Conservation (phyloP, 371 early-diverging fungal species). For the Mucor circinelloides region DNA sequence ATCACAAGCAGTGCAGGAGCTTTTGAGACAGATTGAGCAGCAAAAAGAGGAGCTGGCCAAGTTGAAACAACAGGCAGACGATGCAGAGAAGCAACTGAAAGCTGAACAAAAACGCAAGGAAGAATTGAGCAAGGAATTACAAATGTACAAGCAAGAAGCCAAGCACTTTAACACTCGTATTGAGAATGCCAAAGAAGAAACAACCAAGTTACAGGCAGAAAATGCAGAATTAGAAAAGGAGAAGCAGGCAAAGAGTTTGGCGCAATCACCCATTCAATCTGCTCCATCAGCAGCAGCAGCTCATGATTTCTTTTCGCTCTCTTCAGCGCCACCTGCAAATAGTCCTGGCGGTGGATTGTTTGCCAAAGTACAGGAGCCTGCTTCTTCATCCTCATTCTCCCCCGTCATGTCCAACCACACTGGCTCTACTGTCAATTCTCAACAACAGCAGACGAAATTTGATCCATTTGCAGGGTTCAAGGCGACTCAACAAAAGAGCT, state of each 20-base stretch:
- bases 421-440: neutral
- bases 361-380: conserved; percentile 15
- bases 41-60: conserved; percentile 36
- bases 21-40: conserved; percentile 25
- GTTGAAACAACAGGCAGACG: conserved; percentile 37
- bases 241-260: neutral
- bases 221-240: conserved; percentile 24
- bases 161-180: conserved; percentile 35
- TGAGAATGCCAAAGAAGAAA: conserved; percentile 31
- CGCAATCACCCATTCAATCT: neutral
- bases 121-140: conserved; percentile 30
- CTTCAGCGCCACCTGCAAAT: conserved; percentile 16
- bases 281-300: neutral
- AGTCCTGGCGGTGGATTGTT: conserved; percentile 25
- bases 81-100: conserved; percentile 38
- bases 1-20: conserved; percentile 27
- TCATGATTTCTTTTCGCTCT: conserved; percentile 26
- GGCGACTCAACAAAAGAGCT: conserved; percentile 7
- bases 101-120: conserved; percentile 33
- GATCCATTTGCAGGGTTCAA: conserved; percentile 49
- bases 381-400: conserved; percentile 6
- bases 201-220: conserved; percentile 22
- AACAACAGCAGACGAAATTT: conserved; percentile 15
- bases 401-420: neutral
- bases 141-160: conserved; percentile 39